Evolutionary conservation across 1,284 basidiomycete species (phyloP).

Genomic region (Fomes fomentarius): DNA sequence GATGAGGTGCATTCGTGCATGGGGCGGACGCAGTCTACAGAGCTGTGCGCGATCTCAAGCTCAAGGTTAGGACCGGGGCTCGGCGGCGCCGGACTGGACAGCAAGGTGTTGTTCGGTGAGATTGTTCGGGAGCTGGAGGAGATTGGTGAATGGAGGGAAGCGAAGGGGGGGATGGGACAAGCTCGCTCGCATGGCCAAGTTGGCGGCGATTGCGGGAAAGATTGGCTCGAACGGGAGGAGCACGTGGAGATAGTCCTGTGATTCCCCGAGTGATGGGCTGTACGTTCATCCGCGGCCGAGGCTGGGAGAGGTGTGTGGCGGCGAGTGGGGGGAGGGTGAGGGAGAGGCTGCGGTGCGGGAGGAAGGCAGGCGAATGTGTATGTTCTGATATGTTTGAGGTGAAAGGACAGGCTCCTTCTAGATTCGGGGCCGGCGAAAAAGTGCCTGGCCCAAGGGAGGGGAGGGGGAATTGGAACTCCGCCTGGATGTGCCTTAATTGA

Average conservation of each 20-base stretch:
- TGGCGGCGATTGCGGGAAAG: slow-evolving; percentile 13
- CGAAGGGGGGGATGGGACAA: not conserved
- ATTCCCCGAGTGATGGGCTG: slow-evolving; percentile 7
- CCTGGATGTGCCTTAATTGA: slow-evolving; percentile 33
- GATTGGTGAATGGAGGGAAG: not conserved
- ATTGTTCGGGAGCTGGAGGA: slow-evolving; percentile 14
- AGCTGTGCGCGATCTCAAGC: too few species aligned
- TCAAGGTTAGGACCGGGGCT: too few species aligned
- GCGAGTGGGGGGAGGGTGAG: not conserved
- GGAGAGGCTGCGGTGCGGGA: too few species aligned
- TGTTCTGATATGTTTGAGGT: slow-evolving; percentile 22
- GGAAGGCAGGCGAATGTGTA: too few species aligned
- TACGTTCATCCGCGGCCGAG: not conserved
- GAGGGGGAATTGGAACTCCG: slow-evolving; percentile 22
- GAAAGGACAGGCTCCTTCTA: slow-evolving; percentile 8
- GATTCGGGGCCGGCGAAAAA: slow-evolving; percentile 27
- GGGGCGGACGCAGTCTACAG: not conserved
- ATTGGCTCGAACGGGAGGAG: slow-evolving; percentile 4
- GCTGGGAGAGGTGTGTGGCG: not conserved
- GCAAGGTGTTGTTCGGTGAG: not conserved
- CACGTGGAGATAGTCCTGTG: slow-evolving; percentile 22
- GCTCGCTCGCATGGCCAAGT: not conserved
- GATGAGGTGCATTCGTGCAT: not conserved
- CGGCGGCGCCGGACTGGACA: too few species aligned
- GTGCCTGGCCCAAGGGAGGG: slow-evolving; percentile 32